Evolutionary conservation across 2,329 filamentous ascomycete species (phyloP).

Genomic region (Microsporum ferrugineum): DNA sequence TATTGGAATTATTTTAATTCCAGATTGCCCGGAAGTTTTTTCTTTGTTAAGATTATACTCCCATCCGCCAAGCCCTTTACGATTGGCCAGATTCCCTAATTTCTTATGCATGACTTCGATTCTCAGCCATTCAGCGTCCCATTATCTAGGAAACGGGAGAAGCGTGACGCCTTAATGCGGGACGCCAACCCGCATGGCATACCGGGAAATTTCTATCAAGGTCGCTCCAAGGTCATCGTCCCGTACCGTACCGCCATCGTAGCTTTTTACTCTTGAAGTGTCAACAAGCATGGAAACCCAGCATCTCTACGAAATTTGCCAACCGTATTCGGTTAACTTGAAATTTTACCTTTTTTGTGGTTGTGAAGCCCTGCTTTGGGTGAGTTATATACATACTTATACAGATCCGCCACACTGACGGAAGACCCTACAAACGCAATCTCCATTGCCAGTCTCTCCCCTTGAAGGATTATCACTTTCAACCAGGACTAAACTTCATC

Average conservation of each 20-base stretch:
- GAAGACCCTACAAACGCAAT: not conserved
- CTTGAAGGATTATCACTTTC: not conserved
- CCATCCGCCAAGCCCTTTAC: not conserved
- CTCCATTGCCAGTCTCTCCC: not conserved
- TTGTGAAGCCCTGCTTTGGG: not conserved
- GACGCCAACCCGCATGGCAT: not conserved
- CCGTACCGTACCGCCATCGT: not conserved
- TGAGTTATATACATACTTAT: not conserved
- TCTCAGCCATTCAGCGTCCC: not conserved
- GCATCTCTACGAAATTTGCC: not conserved
- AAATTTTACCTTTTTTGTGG: not conserved
- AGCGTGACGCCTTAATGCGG: not conserved
- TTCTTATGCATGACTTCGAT: not conserved
- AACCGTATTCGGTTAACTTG: not conserved
- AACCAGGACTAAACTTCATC: not conserved
- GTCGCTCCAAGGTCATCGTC: not conserved
- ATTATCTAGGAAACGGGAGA: not conserved
- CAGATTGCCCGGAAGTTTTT: not conserved
- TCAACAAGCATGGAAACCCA: not conserved
- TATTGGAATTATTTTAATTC: not conserved
- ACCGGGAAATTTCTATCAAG: not conserved
- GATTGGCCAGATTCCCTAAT: not conserved
- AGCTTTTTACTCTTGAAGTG: not conserved
- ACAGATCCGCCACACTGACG: not conserved
- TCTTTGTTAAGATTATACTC: not conserved